Evolutionary conservation across 345 rosid species (phyloP).

Genomic region (Stellera chamaejasme): DNA sequence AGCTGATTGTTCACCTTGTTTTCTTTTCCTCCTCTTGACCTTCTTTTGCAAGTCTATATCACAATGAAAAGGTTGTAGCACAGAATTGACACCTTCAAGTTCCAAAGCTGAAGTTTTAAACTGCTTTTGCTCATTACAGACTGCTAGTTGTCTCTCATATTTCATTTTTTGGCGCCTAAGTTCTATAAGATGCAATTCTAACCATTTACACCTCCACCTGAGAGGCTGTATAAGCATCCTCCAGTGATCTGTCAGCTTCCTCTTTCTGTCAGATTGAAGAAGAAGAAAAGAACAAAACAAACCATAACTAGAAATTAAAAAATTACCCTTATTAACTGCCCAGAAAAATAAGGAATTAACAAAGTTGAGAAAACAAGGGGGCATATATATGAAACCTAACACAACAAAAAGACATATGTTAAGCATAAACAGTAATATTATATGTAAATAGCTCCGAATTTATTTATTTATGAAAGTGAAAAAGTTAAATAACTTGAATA

Average conservation of each 20-base stretch:
- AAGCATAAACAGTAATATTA: too few species aligned
- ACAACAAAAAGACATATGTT: too few species aligned
- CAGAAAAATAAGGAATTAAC: too few species aligned
- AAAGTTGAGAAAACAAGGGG: too few species aligned
- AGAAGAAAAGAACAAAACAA: neutral
- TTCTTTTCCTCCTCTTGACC: conserved; percentile 59
- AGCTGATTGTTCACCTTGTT: conserved; percentile 49
- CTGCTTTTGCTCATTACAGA: conserved; percentile 35
- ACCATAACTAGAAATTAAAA: neutral
- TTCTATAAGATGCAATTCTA: conserved; percentile 57
- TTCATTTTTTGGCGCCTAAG: conserved; percentile 36
- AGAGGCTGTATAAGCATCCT: conserved; percentile 55
- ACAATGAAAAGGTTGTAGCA: conserved; percentile 39
- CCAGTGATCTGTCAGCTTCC: conserved; percentile 69
- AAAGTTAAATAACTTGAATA: too few species aligned
- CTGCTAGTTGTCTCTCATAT: conserved; percentile 56
- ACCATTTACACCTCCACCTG: conserved; percentile 75
- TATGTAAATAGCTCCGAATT: too few species aligned
- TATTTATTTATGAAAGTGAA: too few species aligned
- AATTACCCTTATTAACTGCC: too few species aligned
- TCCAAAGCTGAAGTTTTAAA: conserved; percentile 25
- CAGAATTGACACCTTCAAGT: conserved; percentile 31
- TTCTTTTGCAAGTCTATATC: conserved; percentile 29
- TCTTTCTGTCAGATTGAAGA: conserved; percentile 33
- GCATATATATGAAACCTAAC: too few species aligned